Conservation (phyloP, 371 early-diverging fungal species). For the Apophysomyces elegans region DNA sequence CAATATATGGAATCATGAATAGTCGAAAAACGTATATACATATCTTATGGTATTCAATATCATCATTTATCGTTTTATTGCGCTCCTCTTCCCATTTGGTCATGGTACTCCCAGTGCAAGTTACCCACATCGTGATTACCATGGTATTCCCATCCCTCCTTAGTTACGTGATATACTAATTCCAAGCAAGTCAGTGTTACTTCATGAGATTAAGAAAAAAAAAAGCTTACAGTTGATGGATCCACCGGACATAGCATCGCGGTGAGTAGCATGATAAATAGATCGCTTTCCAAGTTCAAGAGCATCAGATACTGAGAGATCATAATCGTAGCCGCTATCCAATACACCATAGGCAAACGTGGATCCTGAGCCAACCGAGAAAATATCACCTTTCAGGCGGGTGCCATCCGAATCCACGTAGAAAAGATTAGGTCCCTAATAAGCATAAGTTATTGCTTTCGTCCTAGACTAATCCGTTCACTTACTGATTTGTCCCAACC, state of each 20-base stretch:
- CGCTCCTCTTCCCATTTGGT: slow-evolving; percentile 44
- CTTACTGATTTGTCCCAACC: slow-evolving; percentile 97
- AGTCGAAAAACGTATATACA: not conserved
- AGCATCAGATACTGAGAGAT: slow-evolving; percentile 94
- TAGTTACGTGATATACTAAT: slow-evolving; percentile 91
- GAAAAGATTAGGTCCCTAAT: slow-evolving; percentile 92
- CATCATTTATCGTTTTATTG: slow-evolving; percentile 17
- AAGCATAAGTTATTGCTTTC: slow-evolving; percentile 3
- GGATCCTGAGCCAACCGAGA: slow-evolving; percentile 98
- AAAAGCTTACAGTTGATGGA: slow-evolving; percentile 77
- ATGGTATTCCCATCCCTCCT: slow-evolving; percentile 91
- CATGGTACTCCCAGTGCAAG: slow-evolving; percentile 82
- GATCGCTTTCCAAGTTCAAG: slow-evolving; percentile 95
- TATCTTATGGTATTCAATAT: not conserved
- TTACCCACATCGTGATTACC: slow-evolving; percentile 87
- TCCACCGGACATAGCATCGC: slow-evolving; percentile 99
- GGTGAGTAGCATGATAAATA: slow-evolving; percentile 98
- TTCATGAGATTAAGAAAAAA: no score
- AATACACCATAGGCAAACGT: slow-evolving; percentile 98
- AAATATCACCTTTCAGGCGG: slow-evolving; percentile 91
- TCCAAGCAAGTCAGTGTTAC: not conserved
- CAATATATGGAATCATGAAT: no score
- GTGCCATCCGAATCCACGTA: slow-evolving; percentile 99
- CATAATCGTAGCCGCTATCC: slow-evolving; percentile 89
- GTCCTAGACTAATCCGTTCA: slow-evolving; percentile 5